These are phyloP conservation scores for Cryptococcus sp. DNA, from an alignment of 1,284 basidiomycete species.

Conservation along the genomic window DNA sequence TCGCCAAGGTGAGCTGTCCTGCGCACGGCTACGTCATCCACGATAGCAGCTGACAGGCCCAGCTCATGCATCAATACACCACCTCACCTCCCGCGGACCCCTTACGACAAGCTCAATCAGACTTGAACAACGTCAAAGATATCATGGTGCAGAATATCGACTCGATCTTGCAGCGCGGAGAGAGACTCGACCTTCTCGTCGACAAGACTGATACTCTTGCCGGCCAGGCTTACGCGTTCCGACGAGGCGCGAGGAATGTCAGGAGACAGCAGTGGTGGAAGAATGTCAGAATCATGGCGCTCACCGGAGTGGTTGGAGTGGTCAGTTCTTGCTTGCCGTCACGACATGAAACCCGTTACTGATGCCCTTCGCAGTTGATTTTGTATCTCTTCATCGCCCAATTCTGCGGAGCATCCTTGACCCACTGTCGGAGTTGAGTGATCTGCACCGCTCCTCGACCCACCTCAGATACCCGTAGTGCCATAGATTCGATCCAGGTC, in stretches of 20 bases:
- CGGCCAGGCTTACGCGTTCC: slow-evolving; percentile 92
- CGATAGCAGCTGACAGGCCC: not conserved
- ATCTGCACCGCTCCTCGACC: no score
- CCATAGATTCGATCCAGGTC: no score
- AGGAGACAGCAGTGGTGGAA: slow-evolving; percentile 97
- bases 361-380: slow-evolving; percentile 59
- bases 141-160: slow-evolving; percentile 98
- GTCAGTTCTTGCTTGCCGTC: slow-evolving; percentile 58
- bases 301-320: slow-evolving; percentile 71
- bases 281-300: slow-evolving; percentile 73
- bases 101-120: slow-evolving; percentile 81
- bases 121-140: slow-evolving; percentile 90
- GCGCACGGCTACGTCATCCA: not conserved
- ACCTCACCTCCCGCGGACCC: slow-evolving; percentile 89
- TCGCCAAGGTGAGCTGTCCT: slow-evolving; percentile 56
- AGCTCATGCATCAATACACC: slow-evolving; percentile 83
- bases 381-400: slow-evolving; percentile 79
- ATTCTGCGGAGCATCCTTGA: slow-evolving; percentile 70
- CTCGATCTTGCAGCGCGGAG: slow-evolving; percentile 83
- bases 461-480: no score
- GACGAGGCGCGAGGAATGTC: slow-evolving; percentile 81
- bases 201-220: slow-evolving; percentile 98
- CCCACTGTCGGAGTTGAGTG: slow-evolving; percentile 34
- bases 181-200: slow-evolving; percentile 91
- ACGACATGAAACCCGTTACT: slow-evolving; percentile 8